phyloP scores from a whole-genome alignment of 208 protist species.

The Trypanosoma melophagium region DNA sequence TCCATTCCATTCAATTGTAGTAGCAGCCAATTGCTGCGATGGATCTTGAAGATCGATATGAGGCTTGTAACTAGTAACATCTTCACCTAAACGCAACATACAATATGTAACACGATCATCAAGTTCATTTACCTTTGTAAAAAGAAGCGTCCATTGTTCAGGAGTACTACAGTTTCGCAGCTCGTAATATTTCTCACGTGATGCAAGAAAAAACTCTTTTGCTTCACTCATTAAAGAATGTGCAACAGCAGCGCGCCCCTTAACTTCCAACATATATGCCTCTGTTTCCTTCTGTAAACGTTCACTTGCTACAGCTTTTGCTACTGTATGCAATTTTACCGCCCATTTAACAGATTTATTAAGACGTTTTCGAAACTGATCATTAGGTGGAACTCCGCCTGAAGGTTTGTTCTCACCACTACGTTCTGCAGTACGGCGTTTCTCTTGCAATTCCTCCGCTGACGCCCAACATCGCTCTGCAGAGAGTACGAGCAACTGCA shows the following conservation, averaged over 20 bases:
- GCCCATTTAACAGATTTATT: slow-evolving; percentile 87
- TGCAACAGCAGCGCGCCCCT: slow-evolving; percentile 45
- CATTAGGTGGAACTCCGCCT: slow-evolving; percentile 57
- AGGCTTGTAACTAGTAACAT: slow-evolving; percentile 51
- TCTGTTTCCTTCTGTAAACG: slow-evolving; percentile 53
- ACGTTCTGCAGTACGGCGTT: slow-evolving; percentile 41
- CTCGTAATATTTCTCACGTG: slow-evolving; percentile 54
- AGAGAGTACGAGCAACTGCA: slow-evolving; percentile 79
- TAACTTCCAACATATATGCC: slow-evolving; percentile 64
- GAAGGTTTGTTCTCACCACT: slow-evolving; percentile 38
- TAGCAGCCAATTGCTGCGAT: slow-evolving; percentile 11
- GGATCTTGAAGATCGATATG: slow-evolving; percentile 16
- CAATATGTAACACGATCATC: slow-evolving; percentile 83
- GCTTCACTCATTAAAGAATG: slow-evolving; percentile 63
- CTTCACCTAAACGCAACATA: slow-evolving; percentile 78
- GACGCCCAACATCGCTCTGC: slow-evolving; percentile 84
- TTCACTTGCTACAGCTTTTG: slow-evolving; percentile 45
- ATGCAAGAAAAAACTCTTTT: slow-evolving; percentile 47
- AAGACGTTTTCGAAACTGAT: slow-evolving; percentile 79
- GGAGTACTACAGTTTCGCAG: slow-evolving; percentile 36
- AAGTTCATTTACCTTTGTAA: slow-evolving; percentile 71
- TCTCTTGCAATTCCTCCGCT: slow-evolving; percentile 64
- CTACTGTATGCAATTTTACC: slow-evolving; percentile 50
- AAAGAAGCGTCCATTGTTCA: slow-evolving; percentile 41
- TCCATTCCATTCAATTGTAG: slow-evolving; percentile 72